These are phyloP conservation scores for Pseudopithomyces maydicus DNA, from an alignment of 2,329 filamentous ascomycete genomes.

Conservation along the genomic window DNA sequence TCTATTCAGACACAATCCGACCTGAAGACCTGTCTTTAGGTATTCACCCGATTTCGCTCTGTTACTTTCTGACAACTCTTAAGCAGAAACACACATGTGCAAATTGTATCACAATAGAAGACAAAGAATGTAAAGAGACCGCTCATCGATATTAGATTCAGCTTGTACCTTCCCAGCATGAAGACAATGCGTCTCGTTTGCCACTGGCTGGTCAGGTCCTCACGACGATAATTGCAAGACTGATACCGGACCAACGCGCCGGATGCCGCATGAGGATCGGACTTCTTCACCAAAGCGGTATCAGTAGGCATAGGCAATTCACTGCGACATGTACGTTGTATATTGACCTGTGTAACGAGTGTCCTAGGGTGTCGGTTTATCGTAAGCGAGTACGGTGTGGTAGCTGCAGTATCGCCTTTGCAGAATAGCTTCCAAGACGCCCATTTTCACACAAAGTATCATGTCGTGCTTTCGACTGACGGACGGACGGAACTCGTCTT, in stretches of 20 bases:
- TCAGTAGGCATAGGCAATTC: neutral
- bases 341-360: neutral
- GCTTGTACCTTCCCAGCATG: neutral
- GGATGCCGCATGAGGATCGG: neutral
- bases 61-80: too few species aligned
- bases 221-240: too few species aligned
- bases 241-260: neutral
- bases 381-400: conserved; percentile 5
- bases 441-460: neutral
- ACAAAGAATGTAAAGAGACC: too few species aligned
- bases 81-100: too few species aligned
- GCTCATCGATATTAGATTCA: too few species aligned
- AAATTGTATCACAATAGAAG: too few species aligned
- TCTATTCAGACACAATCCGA: too few species aligned
- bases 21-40: too few species aligned
- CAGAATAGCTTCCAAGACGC: neutral
- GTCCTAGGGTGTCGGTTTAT: neutral
- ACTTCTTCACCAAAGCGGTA: neutral
- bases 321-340: neutral
- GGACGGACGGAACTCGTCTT: neutral
- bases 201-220: too few species aligned
- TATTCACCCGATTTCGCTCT: too few species aligned
- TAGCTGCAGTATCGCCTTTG: neutral
- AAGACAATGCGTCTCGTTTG: too few species aligned
- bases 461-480: neutral